Base-by-base conservation (phyloP, 2,329 filamentous ascomycete species). In the Bipolaris bicolor region DNA sequence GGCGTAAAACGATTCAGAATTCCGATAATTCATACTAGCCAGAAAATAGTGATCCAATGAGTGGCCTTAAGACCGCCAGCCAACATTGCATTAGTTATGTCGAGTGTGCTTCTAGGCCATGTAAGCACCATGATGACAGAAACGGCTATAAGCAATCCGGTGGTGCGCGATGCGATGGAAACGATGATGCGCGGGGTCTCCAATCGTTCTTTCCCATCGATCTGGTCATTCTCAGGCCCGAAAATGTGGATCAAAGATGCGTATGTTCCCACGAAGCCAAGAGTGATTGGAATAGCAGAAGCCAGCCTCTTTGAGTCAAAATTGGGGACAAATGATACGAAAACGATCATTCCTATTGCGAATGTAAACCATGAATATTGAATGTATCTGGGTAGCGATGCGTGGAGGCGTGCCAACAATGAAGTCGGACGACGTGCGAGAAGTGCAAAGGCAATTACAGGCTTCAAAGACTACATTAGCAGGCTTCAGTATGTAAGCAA, bases 11-110 rank as follows among this genome's bases (percentile, higher is more conserved):
- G 7, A 13, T 6, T 13, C 10, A 15, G 20, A 16, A 29, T 22
- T 24, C 7, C 3, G 10, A 20, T n/a, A 5, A 26, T 10, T 3
- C 52, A n/a, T 43, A 54, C 52, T 7, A 54, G n/a, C 36, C 37
- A 54, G 26, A 54, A 40, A 18, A 48, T 18, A 13, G 10, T 16
- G 29, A 55, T 36, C 45, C 52, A 55, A 55, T 55, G 52, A 20
- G 39, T 29, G 7, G 45, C 37, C 16, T 49, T 55, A 7, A 44
- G 10, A 44, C 36, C 5, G 24, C 50, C 50, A 40, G 41, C 34
- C 24, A 39, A 26, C 22, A 9, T 9, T n/a, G 49, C 49, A 18
- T 22, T 18, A 6, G 26, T 24, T n/a, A 33, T 34, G 15, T 29
- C 22, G 16, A 36, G 37, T 13, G 15, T 16, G 13, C 18, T 16